A percentile compares a stretch with the other conserved stretches of the same genome.
These are phyloP conservation scores for Wickerhamomyces bisporus DNA, from an alignment of 805 yeast genomes.

Conservation along the genomic window DNA sequence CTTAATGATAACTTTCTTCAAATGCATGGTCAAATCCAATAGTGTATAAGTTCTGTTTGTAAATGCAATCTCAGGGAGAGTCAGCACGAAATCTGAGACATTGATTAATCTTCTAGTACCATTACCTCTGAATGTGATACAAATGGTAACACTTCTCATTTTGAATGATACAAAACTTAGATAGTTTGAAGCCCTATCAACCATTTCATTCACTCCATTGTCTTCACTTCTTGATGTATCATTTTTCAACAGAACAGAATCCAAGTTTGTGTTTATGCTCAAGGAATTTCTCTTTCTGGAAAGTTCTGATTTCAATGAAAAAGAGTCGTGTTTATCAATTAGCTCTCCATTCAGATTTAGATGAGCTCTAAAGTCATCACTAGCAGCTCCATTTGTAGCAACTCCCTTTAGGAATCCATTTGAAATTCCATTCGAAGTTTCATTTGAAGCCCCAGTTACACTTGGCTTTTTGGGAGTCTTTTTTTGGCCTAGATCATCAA, in stretches of 20 bases:
- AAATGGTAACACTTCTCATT: constrained; percentile 45
- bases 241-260: constrained; percentile 3
- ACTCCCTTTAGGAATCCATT: too few relatives aligned
- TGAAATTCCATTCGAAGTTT: too few relatives aligned
- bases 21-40: constrained; percentile 55
- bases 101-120: constrained; percentile 67
- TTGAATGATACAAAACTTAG: constrained; percentile 60
- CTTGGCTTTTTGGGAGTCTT: too few relatives aligned
- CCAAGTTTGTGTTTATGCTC: constrained; percentile 11
- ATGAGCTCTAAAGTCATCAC: neutral
- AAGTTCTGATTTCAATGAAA: neutral
- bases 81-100: constrained; percentile 66
- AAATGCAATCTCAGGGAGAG: constrained; percentile 57
- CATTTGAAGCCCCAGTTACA: neutral
- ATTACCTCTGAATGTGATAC: constrained; percentile 73
- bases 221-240: constrained; percentile 7
- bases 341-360: neutral
- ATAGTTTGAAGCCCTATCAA: constrained; percentile 66
- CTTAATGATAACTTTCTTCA: constrained; percentile 60
- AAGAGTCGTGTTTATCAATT: neutral
- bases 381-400: neutral
- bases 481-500: too few relatives aligned
- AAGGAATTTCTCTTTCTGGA: constrained; percentile 7
- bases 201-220: constrained; percentile 56
- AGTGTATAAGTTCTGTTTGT: constrained; percentile 66